These are phyloP conservation scores for Tylopilus subfusipes DNA, from an alignment of 768 basidiomycete species.

Conservation along the genomic window DNA sequence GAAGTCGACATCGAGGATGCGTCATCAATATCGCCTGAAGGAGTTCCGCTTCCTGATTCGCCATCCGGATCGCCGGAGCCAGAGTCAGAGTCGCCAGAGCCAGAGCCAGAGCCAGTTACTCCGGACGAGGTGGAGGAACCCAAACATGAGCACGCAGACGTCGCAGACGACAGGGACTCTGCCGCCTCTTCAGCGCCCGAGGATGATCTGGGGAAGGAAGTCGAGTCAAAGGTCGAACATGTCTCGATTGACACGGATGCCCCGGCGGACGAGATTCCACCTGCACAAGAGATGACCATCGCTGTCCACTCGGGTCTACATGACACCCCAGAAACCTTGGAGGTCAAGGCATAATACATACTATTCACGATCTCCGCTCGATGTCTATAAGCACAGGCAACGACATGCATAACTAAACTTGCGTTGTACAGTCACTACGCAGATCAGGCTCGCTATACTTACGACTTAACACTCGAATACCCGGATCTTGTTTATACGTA, in stretches of 20 bases:
- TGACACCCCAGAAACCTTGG: slow-evolving; percentile 16
- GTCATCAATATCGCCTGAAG: slow-evolving; percentile 27
- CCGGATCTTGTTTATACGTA: slow-evolving; percentile 18
- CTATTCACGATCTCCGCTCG: neutral
- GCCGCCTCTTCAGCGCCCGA: slow-evolving; percentile 21
- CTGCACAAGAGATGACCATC: slow-evolving; percentile 1
- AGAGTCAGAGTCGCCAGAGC: slow-evolving; percentile 9
- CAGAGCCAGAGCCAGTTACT: neutral
- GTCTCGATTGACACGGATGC: neutral
- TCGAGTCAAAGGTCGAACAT: neutral
- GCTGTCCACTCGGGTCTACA: slow-evolving; percentile 4
- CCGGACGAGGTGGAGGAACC: slow-evolving; percentile 10
- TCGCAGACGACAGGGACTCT: slow-evolving; percentile 18
- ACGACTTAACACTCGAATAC: slow-evolving; percentile 22
- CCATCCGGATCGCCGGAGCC: slow-evolving; percentile 26
- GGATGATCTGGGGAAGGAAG: slow-evolving; percentile 1
- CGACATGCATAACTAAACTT: slow-evolving; percentile 2
- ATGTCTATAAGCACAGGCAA: slow-evolving; percentile 27
- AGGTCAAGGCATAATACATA: slow-evolving; percentile 16
- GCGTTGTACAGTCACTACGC: slow-evolving; percentile 4
- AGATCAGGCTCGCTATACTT: slow-evolving; percentile 8
- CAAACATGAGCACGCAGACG: slow-evolving; percentile 11
- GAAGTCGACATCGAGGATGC: slow-evolving; percentile 50
- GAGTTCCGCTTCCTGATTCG: slow-evolving; percentile 38
- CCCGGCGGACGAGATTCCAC: slow-evolving; percentile 5